Evolutionary conservation across 2,329 filamentous ascomycete species (phyloP).

Genomic region (Penicillium sp.): DNA sequence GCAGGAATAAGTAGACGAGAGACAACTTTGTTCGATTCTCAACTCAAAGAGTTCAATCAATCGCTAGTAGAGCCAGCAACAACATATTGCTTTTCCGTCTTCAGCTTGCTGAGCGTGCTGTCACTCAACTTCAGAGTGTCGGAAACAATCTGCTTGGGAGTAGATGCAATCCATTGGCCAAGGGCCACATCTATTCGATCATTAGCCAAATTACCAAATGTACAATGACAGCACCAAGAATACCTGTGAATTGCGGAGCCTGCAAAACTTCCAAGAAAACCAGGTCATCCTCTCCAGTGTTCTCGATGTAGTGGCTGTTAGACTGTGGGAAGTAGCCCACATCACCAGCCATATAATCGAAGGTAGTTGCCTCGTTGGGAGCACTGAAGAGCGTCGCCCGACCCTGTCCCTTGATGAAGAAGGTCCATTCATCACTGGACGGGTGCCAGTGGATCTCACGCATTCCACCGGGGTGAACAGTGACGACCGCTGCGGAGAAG

Average conservation of each 20-base stretch:
- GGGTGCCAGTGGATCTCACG: conserved; percentile 78
- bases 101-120: conserved; percentile 44
- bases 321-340: conserved; percentile 77
- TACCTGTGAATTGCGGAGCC: conserved; percentile 64
- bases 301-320: conserved; percentile 83
- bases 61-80: conserved; percentile 34
- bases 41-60: not conserved
- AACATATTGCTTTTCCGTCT: conserved; percentile 53
- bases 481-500: conserved; percentile 72
- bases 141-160: conserved; percentile 61
- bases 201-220: not conserved
- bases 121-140: conserved; percentile 57
- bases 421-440: conserved; percentile 79
- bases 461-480: conserved; percentile 72
- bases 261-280: conserved; percentile 78
- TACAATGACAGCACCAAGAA: not conserved
- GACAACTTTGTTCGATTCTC: not conserved
- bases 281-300: conserved; percentile 72
- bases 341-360: conserved; percentile 75
- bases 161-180: conserved; percentile 55
- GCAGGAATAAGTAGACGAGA: no score
- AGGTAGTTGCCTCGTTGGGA: conserved; percentile 71
- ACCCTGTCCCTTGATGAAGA: conserved; percentile 73
- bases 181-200: conserved; percentile 50
- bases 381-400: conserved; percentile 76